Conservation (phyloP, 2,329 filamentous ascomycete genomes). For the Pseudocercospora musae region DNA sequence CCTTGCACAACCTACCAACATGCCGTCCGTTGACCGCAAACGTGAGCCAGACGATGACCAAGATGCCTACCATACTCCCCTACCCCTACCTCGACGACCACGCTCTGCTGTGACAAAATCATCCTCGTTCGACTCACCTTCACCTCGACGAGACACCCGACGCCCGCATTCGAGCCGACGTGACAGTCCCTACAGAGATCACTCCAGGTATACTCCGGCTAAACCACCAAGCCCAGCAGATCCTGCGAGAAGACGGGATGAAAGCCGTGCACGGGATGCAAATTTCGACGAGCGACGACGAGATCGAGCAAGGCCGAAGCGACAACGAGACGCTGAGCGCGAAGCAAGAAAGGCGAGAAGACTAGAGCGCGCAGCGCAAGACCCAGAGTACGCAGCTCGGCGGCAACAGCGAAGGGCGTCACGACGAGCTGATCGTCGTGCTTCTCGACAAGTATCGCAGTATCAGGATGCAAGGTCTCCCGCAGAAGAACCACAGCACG, state of each 20-base stretch:
- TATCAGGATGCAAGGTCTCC: neutral
- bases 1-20: neutral
- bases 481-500: neutral
- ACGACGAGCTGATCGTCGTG: conserved; percentile 7
- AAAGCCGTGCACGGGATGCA: neutral
- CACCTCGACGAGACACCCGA: neutral
- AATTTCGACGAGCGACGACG: neutral
- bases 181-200: neutral
- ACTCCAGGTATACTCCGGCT: neutral
- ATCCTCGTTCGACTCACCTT: neutral
- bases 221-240: neutral
- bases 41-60: neutral
- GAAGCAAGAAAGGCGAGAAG: neutral
- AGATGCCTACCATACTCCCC: neutral
- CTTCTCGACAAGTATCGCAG: neutral
- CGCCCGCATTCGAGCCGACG: neutral
- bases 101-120: neutral
- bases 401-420: conserved; percentile 2
- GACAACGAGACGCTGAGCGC: neutral
- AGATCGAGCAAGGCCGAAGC: neutral
- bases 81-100: neutral
- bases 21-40: neutral
- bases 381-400: conserved; percentile 6
- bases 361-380: conserved; percentile 1
- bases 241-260: neutral